phyloP scores from a whole-genome alignment of 495 filamentous ascomycete species.

The Lepidopterella palustris region DNA sequence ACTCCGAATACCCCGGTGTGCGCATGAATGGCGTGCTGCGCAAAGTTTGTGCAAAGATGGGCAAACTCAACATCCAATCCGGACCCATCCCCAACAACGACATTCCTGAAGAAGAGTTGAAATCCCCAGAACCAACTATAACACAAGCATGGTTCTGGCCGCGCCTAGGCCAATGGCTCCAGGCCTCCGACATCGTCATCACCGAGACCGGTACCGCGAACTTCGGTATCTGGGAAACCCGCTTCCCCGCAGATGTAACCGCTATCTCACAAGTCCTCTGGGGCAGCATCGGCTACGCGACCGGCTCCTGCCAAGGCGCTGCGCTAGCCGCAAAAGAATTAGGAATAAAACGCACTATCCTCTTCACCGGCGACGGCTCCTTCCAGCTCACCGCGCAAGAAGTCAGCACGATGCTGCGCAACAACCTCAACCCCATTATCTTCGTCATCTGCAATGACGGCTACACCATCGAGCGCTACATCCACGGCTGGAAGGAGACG shows the following conservation, averaged over 20 bases:
- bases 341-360: slow-evolving; percentile 44
- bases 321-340: slow-evolving; percentile 42
- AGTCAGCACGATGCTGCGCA: slow-evolving; percentile 76
- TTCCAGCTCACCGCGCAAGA: slow-evolving; percentile 83
- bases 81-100: slow-evolving; percentile 48
- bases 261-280: slow-evolving; percentile 81
- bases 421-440: slow-evolving; percentile 71
- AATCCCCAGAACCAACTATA: slow-evolving; percentile 49
- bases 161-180: slow-evolving; percentile 67
- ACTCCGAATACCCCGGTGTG: slow-evolving; percentile 62
- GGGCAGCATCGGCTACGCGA: slow-evolving; percentile 64
- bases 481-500: slow-evolving; percentile 42
- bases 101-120: slow-evolving; percentile 48
- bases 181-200: slow-evolving; percentile 69
- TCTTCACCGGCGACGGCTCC: slow-evolving; percentile 85
- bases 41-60: slow-evolving; percentile 58
- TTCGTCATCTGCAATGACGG: slow-evolving; percentile 49
- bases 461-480: slow-evolving; percentile 48
- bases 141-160: slow-evolving; percentile 88
- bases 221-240: slow-evolving; percentile 85
- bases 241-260: slow-evolving; percentile 67
- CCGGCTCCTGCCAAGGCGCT: slow-evolving; percentile 38
- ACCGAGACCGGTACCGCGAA: slow-evolving; percentile 87
- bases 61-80: slow-evolving; percentile 43
- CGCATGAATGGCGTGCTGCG: slow-evolving; percentile 81